Evolutionary conservation across 305 asterid species (phyloP).

Genomic region (Fraxinus latifolia): DNA sequence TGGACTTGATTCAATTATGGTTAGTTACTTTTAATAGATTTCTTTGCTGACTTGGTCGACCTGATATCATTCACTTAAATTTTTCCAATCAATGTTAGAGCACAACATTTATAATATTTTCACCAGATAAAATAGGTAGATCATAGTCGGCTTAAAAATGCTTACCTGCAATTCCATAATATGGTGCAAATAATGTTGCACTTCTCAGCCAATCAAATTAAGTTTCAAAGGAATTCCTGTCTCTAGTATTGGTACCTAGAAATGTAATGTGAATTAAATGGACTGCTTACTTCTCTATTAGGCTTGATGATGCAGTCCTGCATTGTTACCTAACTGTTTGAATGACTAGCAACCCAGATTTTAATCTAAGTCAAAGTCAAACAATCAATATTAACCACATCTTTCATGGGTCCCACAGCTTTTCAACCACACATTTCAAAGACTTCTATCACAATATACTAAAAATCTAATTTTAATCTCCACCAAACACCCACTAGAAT

Average conservation of each 20-base stretch:
- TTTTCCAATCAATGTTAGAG: neutral
- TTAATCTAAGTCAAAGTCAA: too few species aligned
- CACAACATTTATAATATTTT: neutral
- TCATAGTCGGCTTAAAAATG: neutral
- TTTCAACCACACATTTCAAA: too few species aligned
- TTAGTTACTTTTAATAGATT: slow-evolving; percentile 32
- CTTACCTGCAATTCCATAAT: slow-evolving; percentile 10
- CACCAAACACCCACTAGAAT: neutral
- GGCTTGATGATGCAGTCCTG: neutral
- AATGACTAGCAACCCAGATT: neutral
- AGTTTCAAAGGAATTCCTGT: neutral
- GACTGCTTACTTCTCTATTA: neutral
- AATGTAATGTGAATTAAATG: neutral
- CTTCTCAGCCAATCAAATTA: slow-evolving; percentile 5
- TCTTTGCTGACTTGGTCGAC: slow-evolving; percentile 4
- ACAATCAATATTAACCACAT: too few species aligned
- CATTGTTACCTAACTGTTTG: neutral
- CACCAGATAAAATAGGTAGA: neutral
- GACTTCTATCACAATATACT: too few species aligned
- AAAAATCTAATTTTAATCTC: too few species aligned
- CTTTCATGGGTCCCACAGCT: too few species aligned
- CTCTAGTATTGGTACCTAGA: neutral
- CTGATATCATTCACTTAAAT: neutral
- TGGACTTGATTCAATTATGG: slow-evolving; percentile 97
- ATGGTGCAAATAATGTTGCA: neutral